phyloP scores from a whole-genome alignment of 2,329 filamentous ascomycete species.

The Massarina eburnea region DNA sequence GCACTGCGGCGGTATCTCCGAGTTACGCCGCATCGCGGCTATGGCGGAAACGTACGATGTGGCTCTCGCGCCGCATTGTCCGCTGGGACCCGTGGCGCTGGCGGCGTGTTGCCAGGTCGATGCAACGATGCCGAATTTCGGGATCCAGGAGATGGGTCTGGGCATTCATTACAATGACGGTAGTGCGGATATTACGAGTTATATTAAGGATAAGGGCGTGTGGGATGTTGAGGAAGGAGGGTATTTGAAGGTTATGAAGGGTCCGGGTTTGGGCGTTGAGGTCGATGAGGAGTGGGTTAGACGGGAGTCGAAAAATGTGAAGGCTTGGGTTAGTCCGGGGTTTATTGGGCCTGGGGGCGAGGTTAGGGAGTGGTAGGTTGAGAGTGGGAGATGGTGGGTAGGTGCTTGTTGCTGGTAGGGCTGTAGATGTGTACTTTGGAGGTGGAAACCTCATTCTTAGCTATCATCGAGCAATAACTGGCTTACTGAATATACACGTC shows the following conservation, averaged over 20 bases:
- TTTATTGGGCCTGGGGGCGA: slow-evolving; percentile 69
- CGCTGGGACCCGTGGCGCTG: slow-evolving; percentile 70
- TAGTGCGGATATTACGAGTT: slow-evolving; percentile 54
- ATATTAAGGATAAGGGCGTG: slow-evolving; percentile 64
- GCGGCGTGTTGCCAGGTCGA: slow-evolving; percentile 72
- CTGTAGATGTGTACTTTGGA: too few species aligned
- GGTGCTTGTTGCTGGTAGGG: too few species aligned
- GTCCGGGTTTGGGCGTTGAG: slow-evolving; percentile 68
- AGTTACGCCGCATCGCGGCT: slow-evolving; percentile 67
- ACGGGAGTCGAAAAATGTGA: slow-evolving; percentile 58
- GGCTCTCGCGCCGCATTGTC: slow-evolving; percentile 72
- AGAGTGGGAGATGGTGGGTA: too few species aligned
- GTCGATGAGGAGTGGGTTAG: slow-evolving; percentile 68
- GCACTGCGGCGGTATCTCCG: slow-evolving; percentile 73
- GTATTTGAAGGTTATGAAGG: slow-evolving; percentile 62
- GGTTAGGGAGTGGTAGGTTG: slow-evolving; percentile 71
- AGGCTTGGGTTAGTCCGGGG: slow-evolving; percentile 66
- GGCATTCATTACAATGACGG: slow-evolving; percentile 75
- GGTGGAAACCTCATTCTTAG: too few species aligned
- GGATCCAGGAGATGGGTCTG: slow-evolving; percentile 76
- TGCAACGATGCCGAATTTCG: slow-evolving; percentile 61
- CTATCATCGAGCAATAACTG: too few species aligned
- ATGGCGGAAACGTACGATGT: slow-evolving; percentile 76
- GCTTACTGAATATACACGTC: too few species aligned
- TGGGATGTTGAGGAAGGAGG: slow-evolving; percentile 66